Evolutionary conservation across 2,329 filamentous ascomycete species (phyloP), one percentile per base, ranked within the genome.

Genomic region (Epichloe hybrida): DNA sequence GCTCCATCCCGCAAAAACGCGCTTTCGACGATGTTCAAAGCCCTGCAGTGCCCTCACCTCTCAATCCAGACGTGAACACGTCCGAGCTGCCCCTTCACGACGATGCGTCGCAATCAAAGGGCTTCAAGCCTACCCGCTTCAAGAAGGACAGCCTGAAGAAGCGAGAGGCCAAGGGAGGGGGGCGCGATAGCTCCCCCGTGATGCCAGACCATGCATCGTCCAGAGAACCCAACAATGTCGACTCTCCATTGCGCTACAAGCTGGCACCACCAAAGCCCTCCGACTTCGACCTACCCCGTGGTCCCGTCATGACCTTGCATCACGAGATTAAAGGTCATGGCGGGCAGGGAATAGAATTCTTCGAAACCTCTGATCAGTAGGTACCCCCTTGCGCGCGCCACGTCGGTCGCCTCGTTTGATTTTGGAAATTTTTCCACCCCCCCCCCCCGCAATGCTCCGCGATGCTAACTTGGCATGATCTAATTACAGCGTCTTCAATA

Each of bases 121-220:
- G 64, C 27, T 59, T 60, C 37, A 70, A 70, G 53, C 69, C 72
- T 37, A 59, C 66, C 13, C 70, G 80, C 35, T 67, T 72, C 20
- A 84, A 84, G 65, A 85, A 84, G 61, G 81, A 85, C 50, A 74
- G 79, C 1, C 66, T 82, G 35, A 84, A 84, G 69, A 85, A 85
- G 67, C 76, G 81, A 45, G 81, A 85, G 63, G 74, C 80, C 50
- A 83, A 82, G 58, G 73, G 69, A 45, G 67, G 66, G 27, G 68
- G 71, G 51, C 64, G 66, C 45, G 72, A 77, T 49, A 79, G 74
- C 62, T 67, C 69, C 71, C 77, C 77, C 57, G 73, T 73, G 21
- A 81, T 77, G 3, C 78, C 80, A 12, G 80, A 82, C 51, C 74
- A 76, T 35, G 78, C 74, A 61, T 51, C 56, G 55, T 42, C 55